Evolutionary conservation across 75 land plant species (phyloP).

Genomic region (Larix kaempferi): DNA sequence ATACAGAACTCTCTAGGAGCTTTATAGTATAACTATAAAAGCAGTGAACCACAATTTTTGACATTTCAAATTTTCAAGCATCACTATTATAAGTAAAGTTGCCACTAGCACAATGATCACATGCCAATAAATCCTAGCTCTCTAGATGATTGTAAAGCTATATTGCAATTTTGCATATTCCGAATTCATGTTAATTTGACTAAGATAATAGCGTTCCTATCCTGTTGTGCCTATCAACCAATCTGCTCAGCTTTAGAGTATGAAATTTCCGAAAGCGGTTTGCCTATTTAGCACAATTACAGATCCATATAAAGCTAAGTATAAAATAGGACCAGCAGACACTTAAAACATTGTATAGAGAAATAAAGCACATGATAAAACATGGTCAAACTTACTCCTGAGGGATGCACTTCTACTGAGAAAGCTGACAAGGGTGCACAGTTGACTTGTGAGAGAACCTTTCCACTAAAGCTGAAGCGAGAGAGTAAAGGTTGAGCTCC

Average conservation of each 20-base stretch:
- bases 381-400: conserved; percentile 50
- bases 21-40: too few relatives aligned
- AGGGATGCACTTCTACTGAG: conserved; percentile 64
- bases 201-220: too few relatives aligned
- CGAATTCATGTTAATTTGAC: too few relatives aligned
- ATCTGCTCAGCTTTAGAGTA: neutral
- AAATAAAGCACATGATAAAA: neutral
- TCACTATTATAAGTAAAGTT: too few relatives aligned
- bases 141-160: too few relatives aligned
- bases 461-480: conserved; percentile 67
- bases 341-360: neutral
- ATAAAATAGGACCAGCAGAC: neutral
- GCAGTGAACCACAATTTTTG: too few relatives aligned
- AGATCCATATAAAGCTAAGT: neutral
- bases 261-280: neutral
- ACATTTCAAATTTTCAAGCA: too few relatives aligned
- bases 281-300: neutral
- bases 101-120: too few relatives aligned
- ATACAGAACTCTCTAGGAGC: too few relatives aligned
- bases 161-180: too few relatives aligned
- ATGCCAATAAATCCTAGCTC: too few relatives aligned
- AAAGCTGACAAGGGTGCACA: conserved; percentile 81
- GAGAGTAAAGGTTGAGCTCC: conserved; percentile 70
- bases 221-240: too few relatives aligned
- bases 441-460: conserved; percentile 59